Percentiles rank a stretch among this genome's conserved stretches.
Evolutionary conservation across 352 stramenopile species (phyloP).

Genomic region (Blastocystis sp.): DNA sequence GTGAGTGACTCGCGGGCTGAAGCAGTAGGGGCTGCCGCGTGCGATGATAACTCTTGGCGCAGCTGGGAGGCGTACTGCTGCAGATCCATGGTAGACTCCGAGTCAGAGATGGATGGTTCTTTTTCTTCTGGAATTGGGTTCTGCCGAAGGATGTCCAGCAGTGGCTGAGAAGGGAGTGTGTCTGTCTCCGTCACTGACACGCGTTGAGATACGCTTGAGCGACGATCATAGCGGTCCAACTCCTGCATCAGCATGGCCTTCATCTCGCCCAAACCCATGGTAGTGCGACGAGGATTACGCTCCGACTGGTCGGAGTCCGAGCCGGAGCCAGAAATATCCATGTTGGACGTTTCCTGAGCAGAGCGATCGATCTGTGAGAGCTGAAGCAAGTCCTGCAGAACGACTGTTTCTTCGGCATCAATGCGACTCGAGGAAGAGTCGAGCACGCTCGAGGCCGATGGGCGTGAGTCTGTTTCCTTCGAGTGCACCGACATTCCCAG

Average conservation of each 20-base stretch:
- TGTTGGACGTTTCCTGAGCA: neutral
- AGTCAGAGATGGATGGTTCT: neutral
- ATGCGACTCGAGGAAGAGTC: neutral
- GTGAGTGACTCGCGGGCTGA: neutral
- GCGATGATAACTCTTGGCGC: neutral
- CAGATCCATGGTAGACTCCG: slow-evolving; percentile 6
- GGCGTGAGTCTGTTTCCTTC: neutral
- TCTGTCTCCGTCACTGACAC: neutral
- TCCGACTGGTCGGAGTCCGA: neutral
- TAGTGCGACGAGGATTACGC: neutral
- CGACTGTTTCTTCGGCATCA: slow-evolving; percentile 9
- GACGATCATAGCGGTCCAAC: neutral
- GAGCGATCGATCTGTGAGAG: neutral
- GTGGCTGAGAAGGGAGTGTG: neutral
- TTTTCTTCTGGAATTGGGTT: neutral
- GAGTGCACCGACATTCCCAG: neutral
- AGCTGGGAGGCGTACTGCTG: neutral
- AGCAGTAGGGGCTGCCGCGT: neutral
- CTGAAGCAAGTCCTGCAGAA: neutral
- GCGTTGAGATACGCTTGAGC: neutral
- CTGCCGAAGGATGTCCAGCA: neutral
- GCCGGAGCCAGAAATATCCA: neutral
- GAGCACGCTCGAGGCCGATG: neutral
- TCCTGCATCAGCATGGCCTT: neutral
- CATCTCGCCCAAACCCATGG: neutral